Evolutionary conservation across 2,329 filamentous ascomycete genomes (phyloP).

Genomic region (Tricladium varicosporioides): DNA sequence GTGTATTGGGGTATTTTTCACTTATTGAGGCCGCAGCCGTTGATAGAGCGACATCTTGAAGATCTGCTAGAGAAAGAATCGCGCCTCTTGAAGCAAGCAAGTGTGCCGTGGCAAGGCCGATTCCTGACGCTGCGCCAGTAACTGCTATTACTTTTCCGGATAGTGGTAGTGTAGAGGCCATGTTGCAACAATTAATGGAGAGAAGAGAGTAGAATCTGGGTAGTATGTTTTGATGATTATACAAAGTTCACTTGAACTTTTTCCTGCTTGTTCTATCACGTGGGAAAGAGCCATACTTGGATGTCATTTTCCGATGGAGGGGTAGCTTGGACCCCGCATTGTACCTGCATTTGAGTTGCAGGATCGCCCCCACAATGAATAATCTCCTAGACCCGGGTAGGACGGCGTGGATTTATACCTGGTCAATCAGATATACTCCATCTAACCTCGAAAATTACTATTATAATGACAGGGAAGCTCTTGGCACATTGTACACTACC

Average conservation of each 20-base stretch:
- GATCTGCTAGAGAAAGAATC: not conserved
- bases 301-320: not conserved
- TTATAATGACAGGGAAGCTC: too few relatives aligned
- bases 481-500: too few relatives aligned
- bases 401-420: not conserved
- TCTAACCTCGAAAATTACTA: too few relatives aligned
- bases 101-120: not conserved
- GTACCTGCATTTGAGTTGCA: not conserved
- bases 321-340: not conserved
- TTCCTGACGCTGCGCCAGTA: not conserved
- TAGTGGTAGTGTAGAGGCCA: not conserved
- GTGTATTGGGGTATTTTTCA: not conserved
- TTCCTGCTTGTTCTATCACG: not conserved
- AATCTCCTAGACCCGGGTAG: not conserved
- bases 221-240: constrained; percentile 29
- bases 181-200: constrained; percentile 35
- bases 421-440: too few relatives aligned
- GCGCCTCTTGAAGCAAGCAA: not conserved
- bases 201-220: constrained; percentile 40
- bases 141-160: not conserved
- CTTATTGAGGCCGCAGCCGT: not conserved
- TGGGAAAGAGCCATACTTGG: not conserved
- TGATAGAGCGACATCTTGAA: not conserved
- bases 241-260: not conserved
- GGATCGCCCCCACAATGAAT: not conserved